Evolutionary conservation across 257 asterid genomes (phyloP).

Genomic region (Jaltomata sinuosa): DNA sequence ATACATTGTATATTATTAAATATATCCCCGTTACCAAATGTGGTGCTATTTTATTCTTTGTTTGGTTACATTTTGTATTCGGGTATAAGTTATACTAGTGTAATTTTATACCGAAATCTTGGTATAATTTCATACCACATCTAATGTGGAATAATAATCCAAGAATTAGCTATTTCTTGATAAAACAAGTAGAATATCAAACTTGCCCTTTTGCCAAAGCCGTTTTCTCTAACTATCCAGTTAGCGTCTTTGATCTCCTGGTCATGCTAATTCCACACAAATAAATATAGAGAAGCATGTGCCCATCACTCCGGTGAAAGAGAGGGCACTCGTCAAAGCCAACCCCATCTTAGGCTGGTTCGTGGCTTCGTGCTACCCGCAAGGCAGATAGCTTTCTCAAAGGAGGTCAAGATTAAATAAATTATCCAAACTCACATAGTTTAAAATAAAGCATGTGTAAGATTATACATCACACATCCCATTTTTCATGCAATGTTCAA

Average conservation of each 20-base stretch:
- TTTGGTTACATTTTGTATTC: background rate
- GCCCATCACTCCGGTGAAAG: background rate
- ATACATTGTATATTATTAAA: background rate
- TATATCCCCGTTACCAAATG: background rate
- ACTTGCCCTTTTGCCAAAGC: background rate
- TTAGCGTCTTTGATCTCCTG: background rate
- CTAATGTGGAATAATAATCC: background rate
- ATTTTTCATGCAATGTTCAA: background rate
- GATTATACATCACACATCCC: background rate
- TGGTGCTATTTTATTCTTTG: background rate
- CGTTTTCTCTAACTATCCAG: background rate
- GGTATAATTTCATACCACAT: background rate
- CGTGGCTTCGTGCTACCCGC: background rate
- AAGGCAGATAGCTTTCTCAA: background rate
- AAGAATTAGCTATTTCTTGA: background rate
- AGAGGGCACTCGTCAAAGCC: background rate
- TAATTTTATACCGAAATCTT: background rate
- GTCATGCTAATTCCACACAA: background rate
- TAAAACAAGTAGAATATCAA: background rate
- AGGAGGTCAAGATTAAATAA: background rate
- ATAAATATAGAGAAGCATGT: background rate
- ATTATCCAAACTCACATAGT: background rate
- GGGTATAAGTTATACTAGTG: background rate
- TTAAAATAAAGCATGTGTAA: background rate
- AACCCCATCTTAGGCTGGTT: background rate